These are phyloP conservation scores for Mycosphaerella sp. DNA, from an alignment of 2,329 filamentous ascomycete genomes.

Conservation along the genomic window DNA sequence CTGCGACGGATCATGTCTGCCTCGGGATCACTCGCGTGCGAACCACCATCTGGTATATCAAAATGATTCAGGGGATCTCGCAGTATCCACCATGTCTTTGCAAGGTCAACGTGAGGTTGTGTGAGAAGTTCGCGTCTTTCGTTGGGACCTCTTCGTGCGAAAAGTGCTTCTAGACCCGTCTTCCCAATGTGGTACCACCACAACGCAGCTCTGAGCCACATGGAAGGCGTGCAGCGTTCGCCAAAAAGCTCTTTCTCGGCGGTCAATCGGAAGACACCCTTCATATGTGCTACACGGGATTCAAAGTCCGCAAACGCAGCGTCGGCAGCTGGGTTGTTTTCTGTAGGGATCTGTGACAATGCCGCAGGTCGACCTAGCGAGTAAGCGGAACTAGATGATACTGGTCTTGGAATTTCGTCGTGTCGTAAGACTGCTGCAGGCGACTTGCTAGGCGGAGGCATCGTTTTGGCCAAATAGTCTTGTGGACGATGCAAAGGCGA, in stretches of 20 bases:
- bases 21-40: slow-evolving; percentile 6
- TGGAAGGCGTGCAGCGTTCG: slow-evolving; percentile 51
- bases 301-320: slow-evolving; percentile 66
- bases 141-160: slow-evolving; percentile 47
- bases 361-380: slow-evolving; percentile 23
- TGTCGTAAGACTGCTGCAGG: slow-evolving; percentile 19
- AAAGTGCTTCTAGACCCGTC: slow-evolving; percentile 63
- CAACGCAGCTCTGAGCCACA: slow-evolving; percentile 62
- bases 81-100: slow-evolving; percentile 78
- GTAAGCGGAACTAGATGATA: slow-evolving; percentile 20
- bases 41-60: slow-evolving; percentile 9
- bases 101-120: slow-evolving; percentile 78
- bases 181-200: slow-evolving; percentile 92
- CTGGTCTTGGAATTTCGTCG: slow-evolving; percentile 21
- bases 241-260: slow-evolving; percentile 67
- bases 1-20: slow-evolving; percentile 7
- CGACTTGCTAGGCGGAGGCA: slow-evolving; percentile 12
- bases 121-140: slow-evolving; percentile 51
- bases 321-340: slow-evolving; percentile 46
- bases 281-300: slow-evolving; percentile 64
- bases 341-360: slow-evolving; percentile 20
- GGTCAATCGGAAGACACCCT: slow-evolving; percentile 68
- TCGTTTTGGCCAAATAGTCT: slow-evolving; percentile 20
- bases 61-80: slow-evolving; percentile 36
- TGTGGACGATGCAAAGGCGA: slow-evolving; percentile 16